These are phyloP conservation scores for Phytophthora nicotianae DNA, from an alignment of 352 stramenopile genomes.

Conservation along the genomic window DNA sequence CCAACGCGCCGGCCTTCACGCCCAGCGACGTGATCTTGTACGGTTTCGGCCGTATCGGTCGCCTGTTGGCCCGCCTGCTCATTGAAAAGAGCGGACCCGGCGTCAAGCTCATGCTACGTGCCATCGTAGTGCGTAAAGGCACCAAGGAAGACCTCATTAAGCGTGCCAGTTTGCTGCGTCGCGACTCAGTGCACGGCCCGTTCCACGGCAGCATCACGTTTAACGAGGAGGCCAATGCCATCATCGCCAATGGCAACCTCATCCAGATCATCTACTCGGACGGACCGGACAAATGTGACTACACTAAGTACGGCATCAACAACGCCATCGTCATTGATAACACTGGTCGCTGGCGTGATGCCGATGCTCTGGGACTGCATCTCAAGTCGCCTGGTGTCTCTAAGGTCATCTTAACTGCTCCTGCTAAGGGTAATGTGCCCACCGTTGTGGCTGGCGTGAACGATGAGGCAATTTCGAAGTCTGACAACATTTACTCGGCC, in stretches of 20 bases:
- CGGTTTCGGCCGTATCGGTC: constrained; percentile 89
- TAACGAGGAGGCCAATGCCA: constrained; percentile 85
- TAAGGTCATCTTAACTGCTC: constrained; percentile 84
- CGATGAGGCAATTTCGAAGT: constrained; percentile 60
- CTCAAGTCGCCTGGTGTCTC: constrained; percentile 76
- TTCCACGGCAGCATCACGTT: constrained; percentile 86
- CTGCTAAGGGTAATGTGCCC: constrained; percentile 71
- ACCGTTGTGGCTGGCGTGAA: constrained; percentile 87
- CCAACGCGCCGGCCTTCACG: constrained; percentile 42
- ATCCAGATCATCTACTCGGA: constrained; percentile 90
- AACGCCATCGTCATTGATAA: constrained; percentile 92
- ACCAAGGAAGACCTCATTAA: constrained; percentile 85
- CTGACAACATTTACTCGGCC: constrained; percentile 74
- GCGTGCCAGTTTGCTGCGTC: constrained; percentile 80
- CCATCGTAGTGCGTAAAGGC: constrained; percentile 88
- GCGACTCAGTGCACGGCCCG: constrained; percentile 86
- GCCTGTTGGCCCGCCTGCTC: constrained; percentile 73
- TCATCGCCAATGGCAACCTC: constrained; percentile 88
- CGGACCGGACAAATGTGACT: constrained; percentile 86
- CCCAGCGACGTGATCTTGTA: constrained; percentile 87
- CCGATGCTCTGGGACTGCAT: constrained; percentile 67
- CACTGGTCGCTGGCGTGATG: constrained; percentile 84
- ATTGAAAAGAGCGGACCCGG: constrained; percentile 88
- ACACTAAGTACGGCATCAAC: constrained; percentile 86
- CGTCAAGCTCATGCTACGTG: constrained; percentile 88